Base-by-base conservation (phyloP, 768 basidiomycete genomes). In the Suillus discolor region DNA sequence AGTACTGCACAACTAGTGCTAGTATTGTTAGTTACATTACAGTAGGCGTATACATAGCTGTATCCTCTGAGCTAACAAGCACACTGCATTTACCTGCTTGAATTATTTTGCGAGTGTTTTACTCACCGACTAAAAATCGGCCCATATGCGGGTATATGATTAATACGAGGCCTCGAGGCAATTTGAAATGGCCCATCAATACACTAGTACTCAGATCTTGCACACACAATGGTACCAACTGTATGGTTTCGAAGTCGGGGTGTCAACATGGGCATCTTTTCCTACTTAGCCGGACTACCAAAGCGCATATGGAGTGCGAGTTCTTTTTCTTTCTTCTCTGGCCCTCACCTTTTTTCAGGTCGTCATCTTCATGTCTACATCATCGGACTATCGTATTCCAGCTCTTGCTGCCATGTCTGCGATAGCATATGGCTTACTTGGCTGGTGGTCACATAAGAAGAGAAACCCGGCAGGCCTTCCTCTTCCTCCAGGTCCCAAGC, bases 401-500 rank as follows among this genome's bases (percentile, higher is more conserved):
- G 68, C 64, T 15, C 61, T 77, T 13, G 23, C 67, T 5, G 61
- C 49, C 0, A 31, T 66, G 3, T 67, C 64, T 4, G 47, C 73
- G 4, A 57, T 39, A 1, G 65, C 61, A 1, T 69, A 18, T 23
- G 63, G 61, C 23, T 18, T 73, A 20, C 28, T 57, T 16, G 53
- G 47, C 15, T 54, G 63, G 51, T 69, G 69, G 68, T 51, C 65
- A 2, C 41, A 36, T 7, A 62, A 53, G 55, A 66, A 65, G 55
- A 65, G 47, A 57, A 63, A 38, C 36, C 13, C 55, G 1, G 5
- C n/a, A 11, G 23, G 34, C 4, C 15, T 47, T 57, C 72, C 75
- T 0, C 76, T 85, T 25, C 83, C 82, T n/a, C 84, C 82, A 20
- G 87, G 87, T 25, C 87, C 87, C 1, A 79, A 76, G 62, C 83